A percentile compares a stretch with the other conserved stretches of the same genome.
These are phyloP conservation scores for Rhododendron kiyosumense DNA, from an alignment of 148 eudicot species.

Conservation along the genomic window DNA sequence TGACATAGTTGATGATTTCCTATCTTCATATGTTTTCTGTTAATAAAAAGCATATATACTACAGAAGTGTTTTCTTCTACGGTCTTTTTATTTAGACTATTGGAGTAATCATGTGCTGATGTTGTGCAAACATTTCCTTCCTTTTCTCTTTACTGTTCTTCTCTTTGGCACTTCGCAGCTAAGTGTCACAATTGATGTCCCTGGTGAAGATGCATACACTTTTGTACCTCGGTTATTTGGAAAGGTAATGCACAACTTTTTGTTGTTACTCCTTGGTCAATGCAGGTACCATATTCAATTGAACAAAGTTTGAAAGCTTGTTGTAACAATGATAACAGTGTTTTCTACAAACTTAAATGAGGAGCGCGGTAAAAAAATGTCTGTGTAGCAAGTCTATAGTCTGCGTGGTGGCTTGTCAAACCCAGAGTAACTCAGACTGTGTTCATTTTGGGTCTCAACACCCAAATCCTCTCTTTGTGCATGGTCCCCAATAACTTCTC, in stretches of 20 bases:
- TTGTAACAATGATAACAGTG: neutral
- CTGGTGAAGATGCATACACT: conserved; percentile 73
- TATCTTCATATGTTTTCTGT: neutral
- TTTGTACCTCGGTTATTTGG: conserved; percentile 85
- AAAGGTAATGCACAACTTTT: conserved; percentile 45
- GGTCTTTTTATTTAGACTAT: neutral
- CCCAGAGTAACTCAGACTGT: neutral
- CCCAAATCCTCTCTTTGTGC: no score
- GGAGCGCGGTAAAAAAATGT: neutral
- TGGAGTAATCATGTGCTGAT: neutral
- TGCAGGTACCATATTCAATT: neutral
- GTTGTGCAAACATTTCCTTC: neutral
- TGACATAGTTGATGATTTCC: neutral
- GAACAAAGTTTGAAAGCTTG: neutral
- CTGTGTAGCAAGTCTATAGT: neutral
- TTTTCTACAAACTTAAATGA: neutral
- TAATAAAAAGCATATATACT: neutral
- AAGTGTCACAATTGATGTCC: conserved; percentile 74
- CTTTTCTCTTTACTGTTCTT: neutral
- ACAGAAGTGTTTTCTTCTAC: neutral
- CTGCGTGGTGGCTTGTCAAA: neutral
- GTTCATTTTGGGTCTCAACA: no score
- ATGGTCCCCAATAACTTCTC: no score
- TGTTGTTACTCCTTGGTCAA: neutral
- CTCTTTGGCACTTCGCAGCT: conserved; percentile 42